These are phyloP conservation scores for Aurantiochytrium sp. DNA, from an alignment of 108 stramenopile genomes.

Conservation along the genomic window DNA sequence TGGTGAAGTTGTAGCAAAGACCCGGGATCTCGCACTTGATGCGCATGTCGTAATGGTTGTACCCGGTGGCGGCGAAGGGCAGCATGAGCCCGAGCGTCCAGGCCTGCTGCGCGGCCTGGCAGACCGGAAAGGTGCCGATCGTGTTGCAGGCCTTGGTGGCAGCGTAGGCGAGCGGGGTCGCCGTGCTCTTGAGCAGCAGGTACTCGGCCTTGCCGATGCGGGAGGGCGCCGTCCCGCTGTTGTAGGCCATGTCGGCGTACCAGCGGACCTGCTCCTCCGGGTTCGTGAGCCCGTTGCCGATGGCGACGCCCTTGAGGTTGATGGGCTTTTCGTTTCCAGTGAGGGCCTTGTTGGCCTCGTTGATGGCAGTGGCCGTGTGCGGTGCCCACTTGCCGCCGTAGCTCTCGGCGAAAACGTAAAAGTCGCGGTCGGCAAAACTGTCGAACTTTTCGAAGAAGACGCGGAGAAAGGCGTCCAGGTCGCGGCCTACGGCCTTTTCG, in stretches of 20 bases:
- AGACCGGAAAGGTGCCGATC: slow-evolving; percentile 59
- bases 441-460: slow-evolving; percentile 77
- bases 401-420: slow-evolving; percentile 57
- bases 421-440: slow-evolving; percentile 66
- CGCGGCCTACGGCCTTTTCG: slow-evolving; percentile 75
- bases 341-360: slow-evolving; percentile 59
- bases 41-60: slow-evolving; percentile 93
- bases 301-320: slow-evolving; percentile 77
- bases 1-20: slow-evolving; percentile 89
- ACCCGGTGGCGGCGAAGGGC: slow-evolving; percentile 78
- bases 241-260: slow-evolving; percentile 86
- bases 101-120: slow-evolving; percentile 68
- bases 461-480: slow-evolving; percentile 89
- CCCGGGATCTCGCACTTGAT: slow-evolving; percentile 67
- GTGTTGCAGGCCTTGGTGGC: slow-evolving; percentile 73
- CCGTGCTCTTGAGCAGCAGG: slow-evolving; percentile 63
- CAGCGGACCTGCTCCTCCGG: slow-evolving; percentile 78
- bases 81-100: slow-evolving; percentile 70
- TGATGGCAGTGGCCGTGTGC: slow-evolving; percentile 69
- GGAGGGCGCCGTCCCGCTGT: slow-evolving; percentile 40
- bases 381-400: slow-evolving; percentile 3
- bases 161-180: slow-evolving; percentile 65
- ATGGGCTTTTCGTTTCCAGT: slow-evolving; percentile 56
- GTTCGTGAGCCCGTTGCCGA: slow-evolving; percentile 92
- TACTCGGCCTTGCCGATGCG: not conserved